Conservation (phyloP, 257 asterid genomes). For the Anisodus tanguticus region DNA sequence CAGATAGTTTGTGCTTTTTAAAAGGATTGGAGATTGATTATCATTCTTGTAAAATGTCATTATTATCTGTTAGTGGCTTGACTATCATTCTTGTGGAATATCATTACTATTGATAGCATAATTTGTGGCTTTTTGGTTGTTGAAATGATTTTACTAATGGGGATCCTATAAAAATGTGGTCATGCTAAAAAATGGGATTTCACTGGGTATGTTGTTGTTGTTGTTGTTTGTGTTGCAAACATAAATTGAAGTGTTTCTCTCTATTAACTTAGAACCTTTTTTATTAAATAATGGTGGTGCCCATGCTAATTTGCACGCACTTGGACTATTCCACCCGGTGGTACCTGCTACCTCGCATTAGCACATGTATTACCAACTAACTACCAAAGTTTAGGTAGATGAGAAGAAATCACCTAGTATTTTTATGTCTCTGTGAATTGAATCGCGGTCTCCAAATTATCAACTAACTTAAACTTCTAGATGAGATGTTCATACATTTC, state of each 20-base stretch:
- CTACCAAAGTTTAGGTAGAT: slow-evolving; percentile 7
- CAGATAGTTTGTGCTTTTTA: not conserved
- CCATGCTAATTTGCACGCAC: not conserved
- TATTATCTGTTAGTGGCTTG: not conserved
- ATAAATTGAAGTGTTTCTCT: slow-evolving; percentile 16
- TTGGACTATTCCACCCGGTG: not conserved
- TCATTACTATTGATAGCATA: slow-evolving; percentile 5
- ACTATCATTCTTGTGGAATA: not conserved
- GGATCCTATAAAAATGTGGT: not conserved
- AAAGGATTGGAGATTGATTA: not conserved
- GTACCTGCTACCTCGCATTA: not conserved
- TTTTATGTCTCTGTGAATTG: not conserved
- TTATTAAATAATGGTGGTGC: not conserved
- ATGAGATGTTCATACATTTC: slow-evolving; percentile 12
- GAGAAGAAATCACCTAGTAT: slow-evolving; percentile 9
- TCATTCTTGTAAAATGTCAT: slow-evolving; percentile 11
- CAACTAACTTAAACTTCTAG: not conserved
- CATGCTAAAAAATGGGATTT: not conserved
- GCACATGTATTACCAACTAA: not conserved
- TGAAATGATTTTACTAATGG: not conserved
- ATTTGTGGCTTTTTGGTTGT: not conserved
- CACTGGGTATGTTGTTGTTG: no score
- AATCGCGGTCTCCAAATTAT: not conserved
- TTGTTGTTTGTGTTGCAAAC: not conserved
- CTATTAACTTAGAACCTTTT: not conserved